Conservation (phyloP, 2,329 filamentous ascomycete genomes). For the Colletotrichum orchidophilum region DNA sequence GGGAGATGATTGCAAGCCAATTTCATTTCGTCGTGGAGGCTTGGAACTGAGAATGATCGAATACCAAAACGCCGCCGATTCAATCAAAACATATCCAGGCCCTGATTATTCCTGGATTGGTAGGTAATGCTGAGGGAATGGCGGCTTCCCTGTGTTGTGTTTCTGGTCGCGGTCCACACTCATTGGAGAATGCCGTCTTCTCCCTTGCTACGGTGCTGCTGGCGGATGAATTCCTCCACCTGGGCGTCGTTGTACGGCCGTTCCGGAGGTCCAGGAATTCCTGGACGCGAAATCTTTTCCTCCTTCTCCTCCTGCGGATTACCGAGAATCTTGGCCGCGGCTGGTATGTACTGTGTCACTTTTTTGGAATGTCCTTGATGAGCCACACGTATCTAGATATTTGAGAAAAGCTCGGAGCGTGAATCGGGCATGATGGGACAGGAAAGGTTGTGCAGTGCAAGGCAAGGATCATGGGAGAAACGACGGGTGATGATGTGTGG, state of each 20-base stretch:
- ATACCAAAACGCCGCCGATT: not conserved
- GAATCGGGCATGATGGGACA: not conserved
- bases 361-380: constrained; percentile 18
- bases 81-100: not conserved
- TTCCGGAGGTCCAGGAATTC: constrained; percentile 49
- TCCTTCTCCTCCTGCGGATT: constrained; percentile 41
- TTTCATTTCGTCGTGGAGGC: not conserved
- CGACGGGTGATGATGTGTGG: not conserved
- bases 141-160: no score
- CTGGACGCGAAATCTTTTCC: constrained; percentile 36
- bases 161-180: constrained; percentile 1
- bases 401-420: not conserved
- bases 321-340: constrained; percentile 52
- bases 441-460: not conserved
- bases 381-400: constrained; percentile 8
- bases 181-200: constrained; percentile 39
- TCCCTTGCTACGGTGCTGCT: constrained; percentile 60
- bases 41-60: not conserved
- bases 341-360: constrained; percentile 57
- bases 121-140: no score
- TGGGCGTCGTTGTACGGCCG: constrained; percentile 56
- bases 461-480: not conserved
- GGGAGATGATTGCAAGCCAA: not conserved
- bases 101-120: not conserved
- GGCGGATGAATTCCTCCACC: constrained; percentile 63